These are phyloP conservation scores for Lathyrus sativus DNA, from an alignment of 306 rosid species.

Conservation along the genomic window DNA sequence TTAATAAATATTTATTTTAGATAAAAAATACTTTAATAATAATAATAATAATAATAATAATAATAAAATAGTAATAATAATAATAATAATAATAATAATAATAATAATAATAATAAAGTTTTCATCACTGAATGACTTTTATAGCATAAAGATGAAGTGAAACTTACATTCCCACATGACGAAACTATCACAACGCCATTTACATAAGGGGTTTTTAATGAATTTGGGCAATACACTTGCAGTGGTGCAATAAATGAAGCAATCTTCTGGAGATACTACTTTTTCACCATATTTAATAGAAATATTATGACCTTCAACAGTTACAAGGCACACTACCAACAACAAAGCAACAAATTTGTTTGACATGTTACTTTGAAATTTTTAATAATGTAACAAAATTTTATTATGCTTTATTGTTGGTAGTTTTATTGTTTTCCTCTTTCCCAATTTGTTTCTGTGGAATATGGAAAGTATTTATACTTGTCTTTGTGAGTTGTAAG, in stretches of 20 bases:
- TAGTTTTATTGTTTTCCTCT: background rate
- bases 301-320: background rate
- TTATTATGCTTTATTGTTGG: conserved; percentile 1
- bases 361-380: background rate
- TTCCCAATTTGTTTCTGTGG: background rate
- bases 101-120: too few relatives aligned
- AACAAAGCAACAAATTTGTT: conserved; percentile 19
- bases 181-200: too few relatives aligned
- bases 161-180: background rate
- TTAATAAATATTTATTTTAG: too few relatives aligned
- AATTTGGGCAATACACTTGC: too few relatives aligned
- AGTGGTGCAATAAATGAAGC: background rate
- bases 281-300: too few relatives aligned
- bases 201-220: too few relatives aligned
- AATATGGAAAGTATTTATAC: background rate
- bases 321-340: conserved; percentile 31
- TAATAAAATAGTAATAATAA: too few relatives aligned
- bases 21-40: too few relatives aligned
- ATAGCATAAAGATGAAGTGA: too few relatives aligned
- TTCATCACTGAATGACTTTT: too few relatives aligned
- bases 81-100: too few relatives aligned
- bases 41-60: too few relatives aligned
- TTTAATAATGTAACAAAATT: background rate
- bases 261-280: background rate
- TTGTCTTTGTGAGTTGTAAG: background rate